phyloP scores from a whole-genome alignment of 352 stramenopile species.

The Phytophthora pseudosyringae region DNA sequence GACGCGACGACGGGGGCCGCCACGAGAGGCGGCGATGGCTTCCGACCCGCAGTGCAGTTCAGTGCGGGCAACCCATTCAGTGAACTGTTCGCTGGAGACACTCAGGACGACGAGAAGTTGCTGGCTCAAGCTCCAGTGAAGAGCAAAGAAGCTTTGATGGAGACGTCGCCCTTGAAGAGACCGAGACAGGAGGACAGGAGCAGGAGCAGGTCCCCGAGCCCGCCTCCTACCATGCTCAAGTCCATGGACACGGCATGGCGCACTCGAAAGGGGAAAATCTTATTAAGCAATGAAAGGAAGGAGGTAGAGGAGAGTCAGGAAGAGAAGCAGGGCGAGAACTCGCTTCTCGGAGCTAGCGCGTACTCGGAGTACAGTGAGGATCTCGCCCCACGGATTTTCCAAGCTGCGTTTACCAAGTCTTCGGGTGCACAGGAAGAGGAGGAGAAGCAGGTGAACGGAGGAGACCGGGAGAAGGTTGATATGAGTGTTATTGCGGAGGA shows the following conservation, averaged over 20 bases:
- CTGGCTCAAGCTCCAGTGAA: neutral
- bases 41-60: conserved; percentile 1
- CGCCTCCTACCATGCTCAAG: conserved; percentile 31
- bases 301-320: neutral
- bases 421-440: conserved; percentile 12
- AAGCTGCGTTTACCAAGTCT: conserved; percentile 4
- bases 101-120: conserved; percentile 51
- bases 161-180: conserved; percentile 5
- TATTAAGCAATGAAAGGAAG: neutral
- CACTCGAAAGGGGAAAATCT: conserved; percentile 26
- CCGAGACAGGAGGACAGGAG: neutral
- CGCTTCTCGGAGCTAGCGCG: conserved; percentile 6
- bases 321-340: conserved; percentile 9
- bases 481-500: conserved; percentile 17
- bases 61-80: conserved; percentile 37
- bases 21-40: conserved; percentile 16
- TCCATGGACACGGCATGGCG: conserved; percentile 33
- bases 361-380: conserved; percentile 45
- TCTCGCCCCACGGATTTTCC: conserved; percentile 29
- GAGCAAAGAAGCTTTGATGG: neutral
- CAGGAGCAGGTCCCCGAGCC: conserved; percentile 10
- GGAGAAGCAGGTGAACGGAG: neutral
- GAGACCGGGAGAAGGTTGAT: conserved; percentile 12
- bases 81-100: conserved; percentile 61
- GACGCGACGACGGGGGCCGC: conserved; percentile 5